Evolutionary conservation across 371 early-diverging fungal species (phyloP), one percentile per base, ranked within the genome.

Genomic region (Dichotomocladium elegans): DNA sequence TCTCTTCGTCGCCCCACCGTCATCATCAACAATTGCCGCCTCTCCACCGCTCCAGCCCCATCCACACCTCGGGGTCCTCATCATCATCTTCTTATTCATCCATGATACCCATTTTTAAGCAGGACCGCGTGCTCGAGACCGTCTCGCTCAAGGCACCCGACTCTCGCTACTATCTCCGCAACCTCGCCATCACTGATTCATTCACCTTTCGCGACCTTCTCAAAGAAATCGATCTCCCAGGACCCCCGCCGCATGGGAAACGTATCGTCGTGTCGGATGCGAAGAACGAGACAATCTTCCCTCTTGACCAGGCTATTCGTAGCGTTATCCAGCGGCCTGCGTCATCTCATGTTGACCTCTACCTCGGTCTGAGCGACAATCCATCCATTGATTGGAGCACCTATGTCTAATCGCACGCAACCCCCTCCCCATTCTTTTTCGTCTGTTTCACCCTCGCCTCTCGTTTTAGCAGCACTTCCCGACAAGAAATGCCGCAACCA

Each of bases 191-290:
- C 49, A 71, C 74, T 12, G 74, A 77, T 31, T 58, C 63, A 1
- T 77, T 68, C 34, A 77, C 77, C 9, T 77, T 77, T 58, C 52
- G 67, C 25, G 70, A 77, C 51, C 53, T 73, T 2, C 46, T 77
- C 37, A 57, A 60, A 19, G 74, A 74, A 46, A 69, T 72, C 15
- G 77, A 77, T 42, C 58, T 70, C 60, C 60, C 61, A 4, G 66
- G 66, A 14, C 41, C 66, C 2, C 72, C 74, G 9, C 77, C 77
- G 14, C 69, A 59, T 6, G 77, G 77, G 4, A 77, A 77, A 34
- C 51, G 69, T 11, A 66, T 77, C 22, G 69, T 77, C 26, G 63
- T 77, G 29, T 60, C 69, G 4, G 68, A 73, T 58, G 51, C 53
- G 4, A 61, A 62, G 34, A 61, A 62, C 45, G 70, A 73, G 28